Conservation (phyloP, 768 basidiomycete species). For the Russula lepida region DNA sequence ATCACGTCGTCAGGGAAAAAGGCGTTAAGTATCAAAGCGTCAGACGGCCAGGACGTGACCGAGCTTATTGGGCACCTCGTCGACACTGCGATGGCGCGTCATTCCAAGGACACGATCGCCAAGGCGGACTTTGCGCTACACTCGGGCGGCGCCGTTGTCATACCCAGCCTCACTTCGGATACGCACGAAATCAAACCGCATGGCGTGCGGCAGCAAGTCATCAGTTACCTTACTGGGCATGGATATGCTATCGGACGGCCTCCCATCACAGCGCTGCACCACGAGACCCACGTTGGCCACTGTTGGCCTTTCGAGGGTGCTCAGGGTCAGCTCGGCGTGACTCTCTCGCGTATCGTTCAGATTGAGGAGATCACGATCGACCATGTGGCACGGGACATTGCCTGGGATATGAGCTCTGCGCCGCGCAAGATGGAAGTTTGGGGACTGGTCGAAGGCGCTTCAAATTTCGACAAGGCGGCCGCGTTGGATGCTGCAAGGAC, state of each 20-base stretch:
- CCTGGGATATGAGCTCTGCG: slow-evolving; percentile 71
- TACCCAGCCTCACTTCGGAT: slow-evolving; percentile 77
- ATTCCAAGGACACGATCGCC: slow-evolving; percentile 72
- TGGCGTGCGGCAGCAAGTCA: slow-evolving; percentile 39
- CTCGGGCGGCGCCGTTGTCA: slow-evolving; percentile 70
- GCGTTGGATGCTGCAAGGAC: slow-evolving; percentile 39
- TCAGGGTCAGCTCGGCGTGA: slow-evolving; percentile 75
- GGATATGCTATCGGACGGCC: slow-evolving; percentile 64
- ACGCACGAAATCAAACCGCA: slow-evolving; percentile 60
- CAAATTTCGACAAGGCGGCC: slow-evolving; percentile 54
- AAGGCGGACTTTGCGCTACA: slow-evolving; percentile 80
- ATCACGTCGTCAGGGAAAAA: slow-evolving; percentile 34
- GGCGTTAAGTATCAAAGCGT: slow-evolving; percentile 54
- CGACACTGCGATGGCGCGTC: slow-evolving; percentile 58
- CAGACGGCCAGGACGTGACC: slow-evolving; percentile 68
- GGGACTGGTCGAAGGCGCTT: slow-evolving; percentile 75
- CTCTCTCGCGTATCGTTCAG: slow-evolving; percentile 53
- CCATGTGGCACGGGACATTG: slow-evolving; percentile 76
- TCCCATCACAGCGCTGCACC: slow-evolving; percentile 82
- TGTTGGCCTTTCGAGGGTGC: slow-evolving; percentile 90
- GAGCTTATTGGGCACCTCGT: slow-evolving; percentile 68
- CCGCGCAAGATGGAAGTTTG: slow-evolving; percentile 87
- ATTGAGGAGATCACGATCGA: slow-evolving; percentile 73
- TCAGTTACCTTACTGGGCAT: slow-evolving; percentile 50
- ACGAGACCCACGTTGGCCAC: slow-evolving; percentile 71